Conservation (phyloP, 2,329 filamentous ascomycete genomes). For the Elsinoe ampelina region DNA sequence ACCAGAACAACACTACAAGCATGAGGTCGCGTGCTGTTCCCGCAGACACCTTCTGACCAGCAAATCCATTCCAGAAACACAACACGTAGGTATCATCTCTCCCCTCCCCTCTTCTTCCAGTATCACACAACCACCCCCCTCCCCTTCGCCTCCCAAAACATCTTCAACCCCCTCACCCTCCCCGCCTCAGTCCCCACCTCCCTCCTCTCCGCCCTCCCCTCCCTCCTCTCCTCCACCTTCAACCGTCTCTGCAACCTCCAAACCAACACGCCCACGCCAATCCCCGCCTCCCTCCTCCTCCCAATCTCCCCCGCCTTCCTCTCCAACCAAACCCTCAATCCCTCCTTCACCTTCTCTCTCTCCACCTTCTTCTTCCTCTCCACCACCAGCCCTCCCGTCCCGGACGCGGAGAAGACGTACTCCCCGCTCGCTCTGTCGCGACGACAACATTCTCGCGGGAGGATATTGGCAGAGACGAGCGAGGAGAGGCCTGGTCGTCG, state of each 20-base stretch:
- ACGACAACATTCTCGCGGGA: slow-evolving; percentile 52
- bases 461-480: slow-evolving; percentile 54
- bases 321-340: slow-evolving; percentile 54
- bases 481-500: slow-evolving; percentile 50
- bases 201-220: not conserved
- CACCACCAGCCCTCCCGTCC: slow-evolving; percentile 37
- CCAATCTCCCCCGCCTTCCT: slow-evolving; percentile 29
- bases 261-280: slow-evolving; percentile 34
- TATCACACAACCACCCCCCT: not conserved
- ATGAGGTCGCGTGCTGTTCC: slow-evolving; percentile 6
- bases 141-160: slow-evolving; percentile 56
- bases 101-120: not conserved
- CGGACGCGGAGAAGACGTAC: slow-evolving; percentile 22
- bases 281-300: slow-evolving; percentile 27
- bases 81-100: slow-evolving; percentile 1
- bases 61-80: not conserved
- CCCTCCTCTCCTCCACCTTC: slow-evolving; percentile 37
- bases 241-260: slow-evolving; percentile 32
- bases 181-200: slow-evolving; percentile 30
- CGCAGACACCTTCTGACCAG: not conserved
- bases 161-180: slow-evolving; percentile 39
- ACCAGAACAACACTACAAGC: not conserved
- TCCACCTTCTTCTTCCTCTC: slow-evolving; percentile 55
- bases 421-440: slow-evolving; percentile 26
- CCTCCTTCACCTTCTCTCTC: slow-evolving; percentile 58